Conservation (phyloP, 495 filamentous ascomycete species). For the Podospora conica region DNA sequence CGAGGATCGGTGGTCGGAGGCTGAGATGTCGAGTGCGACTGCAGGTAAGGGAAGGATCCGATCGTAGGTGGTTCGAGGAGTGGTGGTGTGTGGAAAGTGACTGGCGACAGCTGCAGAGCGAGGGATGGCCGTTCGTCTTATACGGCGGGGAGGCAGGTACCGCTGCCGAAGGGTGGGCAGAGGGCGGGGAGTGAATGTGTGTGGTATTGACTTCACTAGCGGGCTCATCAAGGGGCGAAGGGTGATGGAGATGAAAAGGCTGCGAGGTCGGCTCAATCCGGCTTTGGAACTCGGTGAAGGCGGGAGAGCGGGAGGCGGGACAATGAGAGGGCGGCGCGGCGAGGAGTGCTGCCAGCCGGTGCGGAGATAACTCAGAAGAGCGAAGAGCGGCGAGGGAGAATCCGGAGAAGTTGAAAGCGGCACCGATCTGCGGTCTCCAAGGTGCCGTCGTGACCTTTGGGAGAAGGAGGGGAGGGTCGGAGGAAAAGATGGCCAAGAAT, state of each 20-base stretch:
- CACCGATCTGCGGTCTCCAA: not conserved
- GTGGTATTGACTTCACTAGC: slow-evolving; percentile 30
- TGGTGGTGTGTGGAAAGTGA: not conserved
- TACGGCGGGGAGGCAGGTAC: slow-evolving; percentile 13
- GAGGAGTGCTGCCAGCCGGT: not conserved
- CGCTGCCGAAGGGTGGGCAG: slow-evolving; percentile 19
- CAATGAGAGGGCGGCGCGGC: no score
- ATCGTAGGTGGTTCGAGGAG: not conserved
- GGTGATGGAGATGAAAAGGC: slow-evolving; percentile 4
- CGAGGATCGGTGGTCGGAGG: not conserved
- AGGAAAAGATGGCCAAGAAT: not conserved
- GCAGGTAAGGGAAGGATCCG: no score
- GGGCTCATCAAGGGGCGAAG: slow-evolving; percentile 27
- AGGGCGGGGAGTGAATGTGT: slow-evolving; percentile 7
- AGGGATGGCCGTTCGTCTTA: slow-evolving; percentile 3
- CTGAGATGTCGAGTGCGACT: not conserved
- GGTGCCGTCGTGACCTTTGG: not conserved
- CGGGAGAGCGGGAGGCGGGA: no score
- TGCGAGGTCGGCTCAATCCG: not conserved
- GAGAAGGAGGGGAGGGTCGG: not conserved
- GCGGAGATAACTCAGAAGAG: no score
- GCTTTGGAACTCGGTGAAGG: slow-evolving; percentile 1
- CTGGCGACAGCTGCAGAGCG: not conserved
- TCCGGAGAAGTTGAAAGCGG: not conserved
- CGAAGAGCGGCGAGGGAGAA: not conserved